Percentiles rank a stretch among this genome's conserved stretches.
These are phyloP conservation scores for Antrodiella citrinella DNA, from an alignment of 768 basidiomycete species.

Conservation along the genomic window DNA sequence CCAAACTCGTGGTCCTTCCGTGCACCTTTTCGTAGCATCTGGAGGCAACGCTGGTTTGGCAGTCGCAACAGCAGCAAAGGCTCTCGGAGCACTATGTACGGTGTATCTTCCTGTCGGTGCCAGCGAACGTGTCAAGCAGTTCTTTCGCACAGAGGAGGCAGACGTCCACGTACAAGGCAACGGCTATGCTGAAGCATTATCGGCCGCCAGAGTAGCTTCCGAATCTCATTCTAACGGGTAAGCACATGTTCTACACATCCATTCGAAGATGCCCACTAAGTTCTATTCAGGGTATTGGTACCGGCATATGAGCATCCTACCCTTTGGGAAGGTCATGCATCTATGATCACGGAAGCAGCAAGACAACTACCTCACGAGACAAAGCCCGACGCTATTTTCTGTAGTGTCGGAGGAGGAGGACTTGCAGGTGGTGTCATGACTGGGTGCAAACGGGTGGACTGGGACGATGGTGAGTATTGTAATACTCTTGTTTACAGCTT, in stretches of 20 bases:
- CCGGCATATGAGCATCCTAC: constrained; percentile 65
- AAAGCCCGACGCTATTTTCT: constrained; percentile 66
- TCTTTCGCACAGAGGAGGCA: constrained; percentile 47
- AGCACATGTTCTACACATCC: constrained; percentile 19
- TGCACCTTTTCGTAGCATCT: constrained; percentile 65
- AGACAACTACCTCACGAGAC: constrained; percentile 34
- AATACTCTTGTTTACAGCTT: not conserved
- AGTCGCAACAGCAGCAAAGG: constrained; percentile 52
- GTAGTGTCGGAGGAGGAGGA: constrained; percentile 72
- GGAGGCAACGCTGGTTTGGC: constrained; percentile 80
- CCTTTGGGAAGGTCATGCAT: constrained; percentile 73
- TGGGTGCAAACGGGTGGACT: constrained; percentile 56
- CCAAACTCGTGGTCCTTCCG: constrained; percentile 38
- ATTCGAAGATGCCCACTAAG: not conserved
- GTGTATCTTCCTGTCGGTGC: constrained; percentile 59
- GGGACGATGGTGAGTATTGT: constrained; percentile 53
- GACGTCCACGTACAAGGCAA: constrained; percentile 50
- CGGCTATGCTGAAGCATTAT: constrained; percentile 50
- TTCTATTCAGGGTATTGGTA: constrained; percentile 44
- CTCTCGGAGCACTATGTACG: constrained; percentile 49
- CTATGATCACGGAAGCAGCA: constrained; percentile 59
- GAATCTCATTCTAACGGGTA: constrained; percentile 43
- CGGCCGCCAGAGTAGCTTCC: constrained; percentile 39
- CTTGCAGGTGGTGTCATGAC: constrained; percentile 60
- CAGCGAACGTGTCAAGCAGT: constrained; percentile 36